Evolutionary conservation across 108 stramenopile genomes (phyloP).

Genomic region (Fistulifera solaris): DNA sequence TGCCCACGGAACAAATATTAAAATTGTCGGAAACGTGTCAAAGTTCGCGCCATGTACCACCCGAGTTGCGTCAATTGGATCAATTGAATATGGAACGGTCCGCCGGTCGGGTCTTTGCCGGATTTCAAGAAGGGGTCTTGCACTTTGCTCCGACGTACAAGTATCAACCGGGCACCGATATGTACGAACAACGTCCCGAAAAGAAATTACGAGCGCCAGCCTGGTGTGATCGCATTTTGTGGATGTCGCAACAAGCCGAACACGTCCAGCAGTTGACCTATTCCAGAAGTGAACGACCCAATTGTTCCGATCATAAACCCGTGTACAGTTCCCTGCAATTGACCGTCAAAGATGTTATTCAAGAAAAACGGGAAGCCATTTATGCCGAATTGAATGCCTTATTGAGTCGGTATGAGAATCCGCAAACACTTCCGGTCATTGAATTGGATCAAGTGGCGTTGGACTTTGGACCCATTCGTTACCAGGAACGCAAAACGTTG

Average conservation of each 20-base stretch:
- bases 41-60: constrained; percentile 20
- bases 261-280: constrained; percentile 83
- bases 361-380: constrained; percentile 53
- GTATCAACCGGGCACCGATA: constrained; percentile 93
- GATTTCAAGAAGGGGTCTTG: constrained; percentile 87
- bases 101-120: constrained; percentile 85
- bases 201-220: constrained; percentile 99
- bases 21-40: constrained; percentile 34
- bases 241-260: constrained; percentile 77
- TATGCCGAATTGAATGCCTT: constrained; percentile 70
- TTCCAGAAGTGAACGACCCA: constrained; percentile 64
- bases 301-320: constrained; percentile 96
- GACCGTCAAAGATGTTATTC: constrained; percentile 77
- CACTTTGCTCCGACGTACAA: constrained; percentile 95
- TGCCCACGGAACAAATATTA: constrained; percentile 80
- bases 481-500: constrained; percentile 51
- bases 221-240: constrained; percentile 99
- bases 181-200: constrained; percentile 92
- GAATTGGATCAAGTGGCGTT: constrained; percentile 61
- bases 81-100: constrained; percentile 94
- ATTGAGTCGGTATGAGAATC: constrained; percentile 77
- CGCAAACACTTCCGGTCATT: constrained; percentile 71
- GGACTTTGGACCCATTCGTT: constrained; percentile 73
- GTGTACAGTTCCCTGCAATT: constrained; percentile 80
- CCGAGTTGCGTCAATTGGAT: constrained; percentile 78